Percentiles rank a stretch among this genome's conserved stretches.
These are phyloP conservation scores for Calocybe indica DNA, from an alignment of 768 basidiomycete species.

Conservation along the genomic window DNA sequence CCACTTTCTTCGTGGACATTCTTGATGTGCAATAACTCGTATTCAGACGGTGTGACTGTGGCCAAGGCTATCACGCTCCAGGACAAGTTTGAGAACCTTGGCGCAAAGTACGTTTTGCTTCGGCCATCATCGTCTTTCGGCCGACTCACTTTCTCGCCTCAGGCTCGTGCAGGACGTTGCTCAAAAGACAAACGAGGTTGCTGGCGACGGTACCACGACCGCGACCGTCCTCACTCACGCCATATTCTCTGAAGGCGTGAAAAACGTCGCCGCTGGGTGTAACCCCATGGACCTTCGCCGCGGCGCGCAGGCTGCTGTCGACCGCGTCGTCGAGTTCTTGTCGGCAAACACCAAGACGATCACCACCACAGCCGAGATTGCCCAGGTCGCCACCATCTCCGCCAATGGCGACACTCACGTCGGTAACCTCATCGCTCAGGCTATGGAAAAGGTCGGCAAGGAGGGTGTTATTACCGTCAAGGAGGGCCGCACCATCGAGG, in stretches of 20 bases:
- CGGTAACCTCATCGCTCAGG: slow-evolving; percentile 92
- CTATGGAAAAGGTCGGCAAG: slow-evolving; percentile 99
- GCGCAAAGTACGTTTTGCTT: slow-evolving; percentile 69
- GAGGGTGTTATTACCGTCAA: slow-evolving; percentile 99
- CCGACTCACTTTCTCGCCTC: neutral
- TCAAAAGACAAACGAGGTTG: slow-evolving; percentile 93
- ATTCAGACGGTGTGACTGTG: slow-evolving; percentile 90
- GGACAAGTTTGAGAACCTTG: slow-evolving; percentile 99
- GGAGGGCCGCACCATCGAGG: slow-evolving; percentile 96
- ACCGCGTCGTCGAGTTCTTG: slow-evolving; percentile 90
- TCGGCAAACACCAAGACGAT: slow-evolving; percentile 86
- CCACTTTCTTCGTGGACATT: slow-evolving; percentile 6
- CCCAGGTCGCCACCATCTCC: slow-evolving; percentile 97
- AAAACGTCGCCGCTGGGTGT: slow-evolving; percentile 98
- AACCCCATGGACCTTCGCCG: slow-evolving; percentile 99
- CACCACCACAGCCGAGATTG: slow-evolving; percentile 96
- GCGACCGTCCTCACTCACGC: slow-evolving; percentile 96
- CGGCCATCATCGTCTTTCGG: neutral
- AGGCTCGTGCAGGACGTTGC: slow-evolving; percentile 96
- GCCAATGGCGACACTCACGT: slow-evolving; percentile 81
- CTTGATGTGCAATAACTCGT: slow-evolving; percentile 5
- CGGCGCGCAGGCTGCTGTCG: slow-evolving; percentile 95
- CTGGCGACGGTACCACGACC: slow-evolving; percentile 97
- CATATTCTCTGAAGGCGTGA: slow-evolving; percentile 97
- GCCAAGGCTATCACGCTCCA: slow-evolving; percentile 92